Evolutionary conservation across 1,139 yeast species (phyloP).

Genomic region (Kazachstania sp.): DNA sequence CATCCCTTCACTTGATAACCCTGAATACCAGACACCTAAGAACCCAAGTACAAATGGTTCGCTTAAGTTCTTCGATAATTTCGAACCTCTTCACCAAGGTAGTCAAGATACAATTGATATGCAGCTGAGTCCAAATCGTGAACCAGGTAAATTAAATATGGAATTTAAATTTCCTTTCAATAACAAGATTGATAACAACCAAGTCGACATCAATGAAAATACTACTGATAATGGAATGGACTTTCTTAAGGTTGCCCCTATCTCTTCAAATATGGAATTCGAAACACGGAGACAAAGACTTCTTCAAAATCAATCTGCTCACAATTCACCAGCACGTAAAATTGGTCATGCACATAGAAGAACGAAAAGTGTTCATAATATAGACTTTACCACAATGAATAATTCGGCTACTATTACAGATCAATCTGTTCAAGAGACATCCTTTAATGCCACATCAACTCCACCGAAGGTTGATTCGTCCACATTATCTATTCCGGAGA

Average conservation of each 20-base stretch:
- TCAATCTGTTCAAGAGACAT: neutral
- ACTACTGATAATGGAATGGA: conserved; percentile 6
- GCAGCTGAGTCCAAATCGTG: neutral
- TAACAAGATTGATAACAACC: neutral
- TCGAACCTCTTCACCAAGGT: conserved; percentile 7
- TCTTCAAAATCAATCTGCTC: conserved; percentile 5
- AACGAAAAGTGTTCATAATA: conserved; percentile 22
- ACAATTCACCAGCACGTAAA: conserved; percentile 7
- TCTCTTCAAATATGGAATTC: conserved; percentile 9
- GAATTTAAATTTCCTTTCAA: conserved; percentile 20
- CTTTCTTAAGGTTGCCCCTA: conserved; percentile 15
- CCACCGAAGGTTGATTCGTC: conserved; percentile 4
- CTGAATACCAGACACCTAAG: conserved; percentile 14
- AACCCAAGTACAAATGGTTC: conserved; percentile 14
- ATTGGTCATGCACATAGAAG: conserved; percentile 26
- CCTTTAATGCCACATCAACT: conserved; percentile 7
- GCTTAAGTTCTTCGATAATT: conserved; percentile 21
- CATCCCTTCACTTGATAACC: conserved; percentile 22
- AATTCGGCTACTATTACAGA: neutral
- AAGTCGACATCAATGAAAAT: neutral
- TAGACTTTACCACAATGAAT: conserved; percentile 4
- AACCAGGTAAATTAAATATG: conserved; percentile 12
- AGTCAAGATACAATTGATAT: neutral
- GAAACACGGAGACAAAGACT: conserved; percentile 20
- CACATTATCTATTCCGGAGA: conserved; percentile 10